Base-by-base conservation (phyloP, 2,329 filamentous ascomycete genomes). In the Fusarium sp. region DNA sequence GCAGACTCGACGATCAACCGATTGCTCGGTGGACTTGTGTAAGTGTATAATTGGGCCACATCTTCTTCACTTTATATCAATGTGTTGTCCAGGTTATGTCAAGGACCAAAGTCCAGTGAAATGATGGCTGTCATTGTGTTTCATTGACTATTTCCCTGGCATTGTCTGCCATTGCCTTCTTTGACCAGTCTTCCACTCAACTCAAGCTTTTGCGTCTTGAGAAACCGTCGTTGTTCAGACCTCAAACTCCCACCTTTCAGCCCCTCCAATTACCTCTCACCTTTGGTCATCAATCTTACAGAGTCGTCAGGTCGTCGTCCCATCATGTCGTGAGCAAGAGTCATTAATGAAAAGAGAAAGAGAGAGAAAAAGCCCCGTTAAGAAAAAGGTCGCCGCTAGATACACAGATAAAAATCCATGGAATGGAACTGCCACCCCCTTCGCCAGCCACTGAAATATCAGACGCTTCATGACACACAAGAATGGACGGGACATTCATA, bases 401-500 rank as follows among this genome's bases (percentile, higher is more conserved):
- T 70, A 70, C 67, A 70, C 40, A 69, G 60, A 59, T 59, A 55
- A 54, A 41, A 52, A 57, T 65, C 67, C 67, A 69, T 55, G 57
- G 55, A 58, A 65, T 70, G 65, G 58, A 56, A 64, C 42, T 60
- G 46, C 62, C 62, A 57, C 51, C 50, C 35, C 61, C 55, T 43
- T 70, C 51, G 53, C 67, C 63, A 61, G 60, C 64, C 59, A 69
- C 48, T 58, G 50, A 58, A 65, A 65, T 65, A 61, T 60, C 60
- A 70, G 46, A 69, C 57, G 54, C 65, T 70, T 55, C 67, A 61
- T 67, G 59, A 48, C 45, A 55, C 46, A 66, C 62, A 60, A 65
- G 45, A 70, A 61, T 62, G 55, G 60, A 70, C 35, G 57, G 64
- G 62, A 70, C 54, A 58, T 67, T 70, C 67, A 57, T 70, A 67